Percentiles rank a stretch among this genome's conserved stretches.
phyloP scores from a whole-genome alignment of 2,329 filamentous ascomycete genomes.

The Claviceps fusiformis region DNA sequence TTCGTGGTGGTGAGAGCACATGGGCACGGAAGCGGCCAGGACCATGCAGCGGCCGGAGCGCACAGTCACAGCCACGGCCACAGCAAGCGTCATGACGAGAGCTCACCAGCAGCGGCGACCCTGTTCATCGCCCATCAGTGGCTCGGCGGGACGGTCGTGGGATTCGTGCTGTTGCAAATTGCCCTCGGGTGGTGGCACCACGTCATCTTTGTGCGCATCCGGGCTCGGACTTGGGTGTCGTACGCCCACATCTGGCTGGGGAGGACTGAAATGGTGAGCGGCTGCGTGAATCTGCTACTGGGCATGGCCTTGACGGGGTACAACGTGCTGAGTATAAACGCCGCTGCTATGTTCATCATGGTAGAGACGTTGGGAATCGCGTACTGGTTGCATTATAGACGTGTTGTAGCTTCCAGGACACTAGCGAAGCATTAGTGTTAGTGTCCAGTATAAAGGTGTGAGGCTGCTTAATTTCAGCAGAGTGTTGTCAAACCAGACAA shows the following conservation, averaged over 20 bases:
- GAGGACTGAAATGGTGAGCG: neutral
- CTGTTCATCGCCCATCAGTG: neutral
- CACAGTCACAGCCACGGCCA: neutral
- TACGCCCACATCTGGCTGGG: neutral
- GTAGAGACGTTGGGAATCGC: neutral
- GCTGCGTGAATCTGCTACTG: neutral
- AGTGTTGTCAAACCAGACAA: too few species aligned
- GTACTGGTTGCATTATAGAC: neutral
- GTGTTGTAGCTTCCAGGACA: neutral
- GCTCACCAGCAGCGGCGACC: neutral
- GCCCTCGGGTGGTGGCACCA: neutral
- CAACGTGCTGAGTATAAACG: neutral
- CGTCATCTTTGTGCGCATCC: neutral
- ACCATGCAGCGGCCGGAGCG: neutral
- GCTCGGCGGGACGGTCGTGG: neutral
- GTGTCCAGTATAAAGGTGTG: too few species aligned
- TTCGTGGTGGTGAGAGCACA: neutral
- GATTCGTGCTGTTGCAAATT: neutral
- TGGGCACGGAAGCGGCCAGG: neutral
- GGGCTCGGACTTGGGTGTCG: neutral
- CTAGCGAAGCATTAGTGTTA: too few species aligned
- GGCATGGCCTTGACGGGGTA: neutral
- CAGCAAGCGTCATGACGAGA: neutral
- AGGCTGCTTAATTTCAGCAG: too few species aligned
- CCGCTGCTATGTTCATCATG: neutral